Percentiles rank a stretch among this genome's conserved stretches.
Conservation (phyloP, 495 filamentous ascomycete genomes). For the Tuber indicum region DNA sequence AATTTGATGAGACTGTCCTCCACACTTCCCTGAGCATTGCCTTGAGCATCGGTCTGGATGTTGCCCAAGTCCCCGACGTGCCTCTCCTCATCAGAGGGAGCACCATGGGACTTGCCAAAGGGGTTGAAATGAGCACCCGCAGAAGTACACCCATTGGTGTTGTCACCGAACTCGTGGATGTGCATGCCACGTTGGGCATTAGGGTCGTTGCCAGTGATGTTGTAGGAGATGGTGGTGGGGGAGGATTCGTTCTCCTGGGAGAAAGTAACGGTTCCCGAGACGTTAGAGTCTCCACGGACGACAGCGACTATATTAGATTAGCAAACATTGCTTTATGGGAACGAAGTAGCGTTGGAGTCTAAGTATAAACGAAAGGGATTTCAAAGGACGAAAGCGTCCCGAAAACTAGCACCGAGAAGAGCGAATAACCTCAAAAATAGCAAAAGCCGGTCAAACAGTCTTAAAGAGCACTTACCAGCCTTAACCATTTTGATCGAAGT, state of each 20-base stretch:
- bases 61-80: conserved; percentile 97
- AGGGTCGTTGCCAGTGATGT: conserved; percentile 86
- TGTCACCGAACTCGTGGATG: conserved; percentile 98
- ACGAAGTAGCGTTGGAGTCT: background rate
- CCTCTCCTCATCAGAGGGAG: conserved; percentile 69
- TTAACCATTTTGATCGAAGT: conserved; percentile 7
- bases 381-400: background rate
- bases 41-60: conserved; percentile 87
- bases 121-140: conserved; percentile 99
- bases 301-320: conserved; percentile 65
- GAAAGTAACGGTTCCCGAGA: conserved; percentile 87
- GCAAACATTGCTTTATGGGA: background rate
- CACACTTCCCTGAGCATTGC: conserved; percentile 70
- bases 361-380: background rate
- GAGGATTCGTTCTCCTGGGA: conserved; percentile 75
- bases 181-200: conserved; percentile 96
- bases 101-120: conserved; percentile 81
- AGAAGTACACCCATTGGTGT: conserved; percentile 98
- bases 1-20: conserved; percentile 80
- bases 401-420: background rate
- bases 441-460: background rate
- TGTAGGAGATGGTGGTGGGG: conserved; percentile 80
- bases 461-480: background rate
- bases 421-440: background rate
- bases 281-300: conserved; percentile 91